Conservation (phyloP, 2,329 filamentous ascomycete genomes). For the Cytospora paraplurivora region DNA sequence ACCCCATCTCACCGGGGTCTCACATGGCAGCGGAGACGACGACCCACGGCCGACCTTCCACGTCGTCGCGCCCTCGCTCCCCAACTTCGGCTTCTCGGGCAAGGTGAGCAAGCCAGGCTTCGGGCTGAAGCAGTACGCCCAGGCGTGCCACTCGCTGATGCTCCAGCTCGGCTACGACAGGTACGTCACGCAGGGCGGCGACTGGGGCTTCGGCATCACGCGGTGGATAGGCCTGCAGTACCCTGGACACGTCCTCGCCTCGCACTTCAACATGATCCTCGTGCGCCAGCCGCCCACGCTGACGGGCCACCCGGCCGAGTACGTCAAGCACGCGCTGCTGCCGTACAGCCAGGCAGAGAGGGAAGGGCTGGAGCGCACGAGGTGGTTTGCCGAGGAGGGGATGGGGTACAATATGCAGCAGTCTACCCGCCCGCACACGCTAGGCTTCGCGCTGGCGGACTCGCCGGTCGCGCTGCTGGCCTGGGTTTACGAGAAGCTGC, state of each 20-base stretch:
- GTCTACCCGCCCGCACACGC: constrained; percentile 70
- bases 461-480: constrained; percentile 70
- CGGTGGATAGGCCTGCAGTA: constrained; percentile 62
- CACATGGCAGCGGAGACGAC: too few relatives aligned
- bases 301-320: constrained; percentile 56
- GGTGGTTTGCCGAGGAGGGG: constrained; percentile 61
- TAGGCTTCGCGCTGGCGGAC: constrained; percentile 70
- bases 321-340: constrained; percentile 55
- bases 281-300: constrained; percentile 50
- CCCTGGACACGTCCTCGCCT: constrained; percentile 57
- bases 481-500: constrained; percentile 82
- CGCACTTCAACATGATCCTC: constrained; percentile 61
- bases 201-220: constrained; percentile 71
- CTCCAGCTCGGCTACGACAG: constrained; percentile 41
- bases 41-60: constrained; percentile 51
- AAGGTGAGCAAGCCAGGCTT: constrained; percentile 38
- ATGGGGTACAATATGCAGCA: constrained; percentile 62
- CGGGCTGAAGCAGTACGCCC: constrained; percentile 35
- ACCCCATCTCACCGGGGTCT: constrained; percentile 37
- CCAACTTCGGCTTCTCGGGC: constrained; percentile 48
- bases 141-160: constrained; percentile 44
- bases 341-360: constrained; percentile 56
- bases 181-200: constrained; percentile 62
- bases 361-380: constrained; percentile 52
- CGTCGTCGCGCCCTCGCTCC: constrained; percentile 48